These are phyloP conservation scores for Citrus cavaleriei DNA, from an alignment of 345 rosid species.

Conservation along the genomic window DNA sequence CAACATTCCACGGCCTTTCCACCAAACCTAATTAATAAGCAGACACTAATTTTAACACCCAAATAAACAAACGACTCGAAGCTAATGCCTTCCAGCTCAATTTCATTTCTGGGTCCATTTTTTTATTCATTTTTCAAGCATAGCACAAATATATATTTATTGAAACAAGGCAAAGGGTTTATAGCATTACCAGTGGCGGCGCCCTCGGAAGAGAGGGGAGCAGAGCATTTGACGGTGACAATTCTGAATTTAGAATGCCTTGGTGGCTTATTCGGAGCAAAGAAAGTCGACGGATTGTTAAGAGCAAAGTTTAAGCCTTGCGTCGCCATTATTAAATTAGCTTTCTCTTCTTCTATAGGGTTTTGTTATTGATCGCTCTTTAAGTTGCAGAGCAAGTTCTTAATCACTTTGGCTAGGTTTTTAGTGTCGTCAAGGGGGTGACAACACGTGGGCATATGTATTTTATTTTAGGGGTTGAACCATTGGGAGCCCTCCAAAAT, in stretches of 20 bases:
- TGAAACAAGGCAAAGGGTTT: background rate
- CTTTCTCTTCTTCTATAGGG: background rate
- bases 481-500: no score
- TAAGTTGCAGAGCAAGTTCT: no score
- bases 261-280: background rate
- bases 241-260: constrained; percentile 24
- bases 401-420: no score
- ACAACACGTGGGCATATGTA: no score
- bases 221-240: constrained; percentile 50
- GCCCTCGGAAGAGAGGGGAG: constrained; percentile 36
- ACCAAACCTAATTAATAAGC: constrained; percentile 29
- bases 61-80: background rate
- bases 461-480: no score
- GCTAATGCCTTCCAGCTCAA: no score
- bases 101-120: background rate
- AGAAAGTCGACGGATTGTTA: constrained; percentile 6
- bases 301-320: constrained; percentile 13
- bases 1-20: constrained; percentile 82
- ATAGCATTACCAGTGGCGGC: constrained; percentile 46
- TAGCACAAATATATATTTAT: background rate
- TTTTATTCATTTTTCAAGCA: no score
- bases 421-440: no score
- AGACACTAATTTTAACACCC: background rate
- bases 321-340: constrained; percentile 21
- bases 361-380: background rate